Conservation (phyloP, 83 land plant genomes). For the Picea engelmannii region DNA sequence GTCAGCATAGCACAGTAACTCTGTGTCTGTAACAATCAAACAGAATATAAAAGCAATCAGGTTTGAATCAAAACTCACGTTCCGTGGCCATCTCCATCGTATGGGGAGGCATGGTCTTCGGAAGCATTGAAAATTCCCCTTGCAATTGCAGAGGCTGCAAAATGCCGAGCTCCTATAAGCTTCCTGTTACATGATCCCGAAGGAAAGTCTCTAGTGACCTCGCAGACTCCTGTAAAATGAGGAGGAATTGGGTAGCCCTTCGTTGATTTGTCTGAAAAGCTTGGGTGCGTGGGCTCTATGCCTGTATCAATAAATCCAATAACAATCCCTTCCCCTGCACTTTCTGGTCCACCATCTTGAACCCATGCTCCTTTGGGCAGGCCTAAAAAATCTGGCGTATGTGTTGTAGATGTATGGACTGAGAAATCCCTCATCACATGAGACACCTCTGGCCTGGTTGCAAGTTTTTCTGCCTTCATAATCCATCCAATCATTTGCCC, state of each 20-base stretch:
- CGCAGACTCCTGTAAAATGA: slow-evolving; percentile 80
- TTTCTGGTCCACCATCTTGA: slow-evolving; percentile 72
- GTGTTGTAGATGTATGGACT: slow-evolving; percentile 73
- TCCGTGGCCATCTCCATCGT: slow-evolving; percentile 98
- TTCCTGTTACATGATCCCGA: slow-evolving; percentile 89
- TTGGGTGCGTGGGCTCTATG: slow-evolving; percentile 91
- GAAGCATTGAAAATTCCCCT: slow-evolving; percentile 83
- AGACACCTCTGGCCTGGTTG: slow-evolving; percentile 62
- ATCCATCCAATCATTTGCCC: neutral
- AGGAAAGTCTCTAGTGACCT: slow-evolving; percentile 80
- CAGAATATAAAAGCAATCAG: neutral
- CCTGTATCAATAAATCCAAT: slow-evolving; percentile 97
- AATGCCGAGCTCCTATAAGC: slow-evolving; percentile 91
- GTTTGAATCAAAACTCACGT: slow-evolving; percentile 58
- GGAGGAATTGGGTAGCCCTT: slow-evolving; percentile 51
- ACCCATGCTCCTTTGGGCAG: slow-evolving; percentile 87
- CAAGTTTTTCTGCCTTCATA: slow-evolving; percentile 70
- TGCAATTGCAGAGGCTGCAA: slow-evolving; percentile 92
- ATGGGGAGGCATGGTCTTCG: slow-evolving; percentile 87
- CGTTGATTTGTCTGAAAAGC: slow-evolving; percentile 60
- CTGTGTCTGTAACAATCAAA: neutral
- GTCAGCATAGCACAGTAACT: slow-evolving; percentile 3
- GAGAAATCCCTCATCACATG: slow-evolving; percentile 72
- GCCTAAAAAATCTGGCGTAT: slow-evolving; percentile 91
- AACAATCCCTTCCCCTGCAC: slow-evolving; percentile 91